Percentiles rank a stretch among this genome's conserved stretches.
phyloP scores from a whole-genome alignment of 148 eudicot species.

The Suaeda aralocaspica region DNA sequence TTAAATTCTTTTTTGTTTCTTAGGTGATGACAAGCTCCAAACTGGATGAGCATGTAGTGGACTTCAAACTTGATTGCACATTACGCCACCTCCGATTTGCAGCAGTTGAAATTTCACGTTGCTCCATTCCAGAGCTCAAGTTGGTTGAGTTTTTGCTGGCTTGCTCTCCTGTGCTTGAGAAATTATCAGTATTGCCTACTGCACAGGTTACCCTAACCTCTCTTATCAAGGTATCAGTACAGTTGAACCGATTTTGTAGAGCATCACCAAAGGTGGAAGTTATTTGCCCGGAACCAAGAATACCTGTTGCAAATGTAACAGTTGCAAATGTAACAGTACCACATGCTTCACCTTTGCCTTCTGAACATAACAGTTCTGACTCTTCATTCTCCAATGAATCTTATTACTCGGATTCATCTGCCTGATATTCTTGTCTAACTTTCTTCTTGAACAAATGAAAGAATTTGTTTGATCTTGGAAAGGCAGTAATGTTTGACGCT shows the following conservation, averaged over 20 bases:
- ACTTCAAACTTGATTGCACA: neutral
- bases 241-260: constrained; percentile 26
- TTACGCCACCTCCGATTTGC: constrained; percentile 18
- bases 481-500: too few relatives aligned
- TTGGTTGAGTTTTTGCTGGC: too few relatives aligned
- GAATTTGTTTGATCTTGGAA: too few relatives aligned
- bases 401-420: neutral
- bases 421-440: too few relatives aligned
- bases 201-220: neutral
- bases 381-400: neutral
- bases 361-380: neutral
- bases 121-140: too few relatives aligned
- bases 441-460: too few relatives aligned
- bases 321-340: neutral
- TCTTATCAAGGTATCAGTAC: constrained; percentile 4
- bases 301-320: too few relatives aligned
- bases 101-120: constrained; percentile 3
- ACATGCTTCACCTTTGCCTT: neutral
- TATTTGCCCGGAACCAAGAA: constrained; percentile 14
- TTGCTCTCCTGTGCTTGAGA: too few relatives aligned
- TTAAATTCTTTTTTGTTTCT: neutral
- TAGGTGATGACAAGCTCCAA: constrained; percentile 13
- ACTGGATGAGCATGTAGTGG: neutral
- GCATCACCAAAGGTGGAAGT: constrained; percentile 25
- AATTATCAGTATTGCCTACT: constrained; percentile 13